phyloP scores from a whole-genome alignment of 1,139 yeast genomes.

The Blastobotrys ciferrii region DNA sequence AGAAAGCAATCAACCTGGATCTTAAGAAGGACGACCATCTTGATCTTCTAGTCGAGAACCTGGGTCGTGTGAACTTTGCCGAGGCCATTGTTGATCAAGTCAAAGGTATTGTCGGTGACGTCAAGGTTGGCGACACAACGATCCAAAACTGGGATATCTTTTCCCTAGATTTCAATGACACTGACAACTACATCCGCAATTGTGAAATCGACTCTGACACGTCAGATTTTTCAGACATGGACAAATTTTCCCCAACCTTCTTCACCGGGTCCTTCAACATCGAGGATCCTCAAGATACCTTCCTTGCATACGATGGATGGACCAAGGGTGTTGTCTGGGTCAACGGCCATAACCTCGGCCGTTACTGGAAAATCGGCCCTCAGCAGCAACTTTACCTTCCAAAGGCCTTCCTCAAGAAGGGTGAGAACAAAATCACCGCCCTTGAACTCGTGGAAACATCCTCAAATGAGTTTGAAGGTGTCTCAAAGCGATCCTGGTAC shows the following conservation, averaged over 20 bases:
- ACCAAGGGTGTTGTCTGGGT: constrained; percentile 13
- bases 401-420: constrained; percentile 1
- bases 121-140: constrained; percentile 3
- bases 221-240: not conserved
- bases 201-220: constrained; percentile 1
- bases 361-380: constrained; percentile 14
- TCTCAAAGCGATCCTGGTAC: not conserved
- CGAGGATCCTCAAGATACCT: constrained; percentile 6
- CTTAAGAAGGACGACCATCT: constrained; percentile 11
- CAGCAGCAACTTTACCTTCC: constrained; percentile 15
- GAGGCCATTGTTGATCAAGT: constrained; percentile 5
- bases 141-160: constrained; percentile 8
- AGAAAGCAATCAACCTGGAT: constrained; percentile 2
- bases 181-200: not conserved
- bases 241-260: constrained; percentile 10
- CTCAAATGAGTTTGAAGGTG: not conserved
- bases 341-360: constrained; percentile 12
- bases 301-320: constrained; percentile 11
- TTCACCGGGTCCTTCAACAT: constrained; percentile 12
- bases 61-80: constrained; percentile 11
- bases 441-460: constrained; percentile 9
- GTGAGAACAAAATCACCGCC: constrained; percentile 6
- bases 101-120: constrained; percentile 12
- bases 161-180: not conserved
- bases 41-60: constrained; percentile 13